A percentile compares a stretch with the other conserved stretches of the same genome.
These are phyloP conservation scores for Macrolepiota dolichaula DNA, from an alignment of 768 basidiomycete species.

Conservation along the genomic window DNA sequence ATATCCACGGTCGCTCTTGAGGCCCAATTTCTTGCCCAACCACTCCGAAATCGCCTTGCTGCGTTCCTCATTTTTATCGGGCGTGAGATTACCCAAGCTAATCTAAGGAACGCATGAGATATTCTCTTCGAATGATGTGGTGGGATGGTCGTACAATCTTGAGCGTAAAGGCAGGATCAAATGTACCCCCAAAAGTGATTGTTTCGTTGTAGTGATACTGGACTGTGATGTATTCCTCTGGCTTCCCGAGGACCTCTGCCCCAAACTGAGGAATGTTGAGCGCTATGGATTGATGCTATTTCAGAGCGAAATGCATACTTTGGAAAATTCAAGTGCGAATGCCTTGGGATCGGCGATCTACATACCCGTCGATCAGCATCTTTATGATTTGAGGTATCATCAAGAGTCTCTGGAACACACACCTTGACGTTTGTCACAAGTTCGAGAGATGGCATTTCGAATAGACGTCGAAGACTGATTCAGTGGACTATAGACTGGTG, in stretches of 20 bases:
- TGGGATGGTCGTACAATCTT: conserved; percentile 40
- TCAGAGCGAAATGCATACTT: conserved; percentile 29
- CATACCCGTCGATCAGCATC: neutral
- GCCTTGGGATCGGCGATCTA: conserved; percentile 36
- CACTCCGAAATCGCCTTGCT: conserved; percentile 53
- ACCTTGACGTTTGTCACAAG: conserved; percentile 44
- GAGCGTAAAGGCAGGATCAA: conserved; percentile 64
- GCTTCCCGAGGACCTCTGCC: conserved; percentile 52
- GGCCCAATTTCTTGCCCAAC: conserved; percentile 50
- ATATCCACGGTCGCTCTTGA: conserved; percentile 53
- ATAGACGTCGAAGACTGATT: no score
- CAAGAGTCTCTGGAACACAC: neutral
- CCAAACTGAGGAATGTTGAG: conserved; percentile 35
- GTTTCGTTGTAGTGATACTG: conserved; percentile 55
- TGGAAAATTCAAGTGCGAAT: conserved; percentile 52
- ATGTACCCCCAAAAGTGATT: conserved; percentile 57
- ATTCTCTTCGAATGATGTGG: no score
- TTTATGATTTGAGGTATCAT: neutral
- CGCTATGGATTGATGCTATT: neutral
- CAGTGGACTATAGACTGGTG: neutral
- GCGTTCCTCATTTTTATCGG: conserved; percentile 45
- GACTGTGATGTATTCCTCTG: conserved; percentile 51
- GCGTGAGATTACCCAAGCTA: conserved; percentile 54
- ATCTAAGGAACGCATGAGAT: conserved; percentile 29
- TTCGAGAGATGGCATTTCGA: conserved; percentile 38